phyloP scores from a whole-genome alignment of 1,284 basidiomycete species.

The Pisolithus thermaeus region DNA sequence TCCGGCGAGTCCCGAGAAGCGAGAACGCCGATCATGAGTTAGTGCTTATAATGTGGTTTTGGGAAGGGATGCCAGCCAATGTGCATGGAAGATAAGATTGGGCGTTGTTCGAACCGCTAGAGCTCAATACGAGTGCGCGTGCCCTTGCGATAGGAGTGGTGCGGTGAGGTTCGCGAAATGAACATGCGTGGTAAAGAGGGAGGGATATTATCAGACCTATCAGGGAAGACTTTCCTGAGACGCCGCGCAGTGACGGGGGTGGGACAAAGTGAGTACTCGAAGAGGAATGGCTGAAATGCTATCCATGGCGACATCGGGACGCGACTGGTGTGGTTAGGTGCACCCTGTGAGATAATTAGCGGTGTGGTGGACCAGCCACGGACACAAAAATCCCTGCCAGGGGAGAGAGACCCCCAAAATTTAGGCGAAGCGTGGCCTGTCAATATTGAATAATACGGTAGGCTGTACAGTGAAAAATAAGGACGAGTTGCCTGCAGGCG shows the following conservation, averaged over 20 bases:
- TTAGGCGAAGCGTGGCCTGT: conserved; percentile 21
- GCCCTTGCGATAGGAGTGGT: no score
- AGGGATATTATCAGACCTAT: neutral
- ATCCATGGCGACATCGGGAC: conserved; percentile 2
- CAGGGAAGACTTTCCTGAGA: conserved; percentile 22
- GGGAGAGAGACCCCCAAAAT: conserved; percentile 20
- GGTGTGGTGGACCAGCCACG: neutral
- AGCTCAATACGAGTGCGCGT: no score
- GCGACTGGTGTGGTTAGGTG: neutral
- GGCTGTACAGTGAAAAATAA: conserved; percentile 3
- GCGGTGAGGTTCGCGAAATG: no score
- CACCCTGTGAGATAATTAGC: neutral
- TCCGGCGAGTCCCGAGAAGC: neutral
- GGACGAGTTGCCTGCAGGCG: conserved; percentile 9
- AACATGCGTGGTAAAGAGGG: neutral
- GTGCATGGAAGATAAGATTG: neutral
- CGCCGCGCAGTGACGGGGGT: conserved; percentile 17
- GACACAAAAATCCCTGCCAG: neutral
- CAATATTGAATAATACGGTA: conserved; percentile 5
- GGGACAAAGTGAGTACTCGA: conserved; percentile 2
- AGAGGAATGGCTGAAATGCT: conserved; percentile 3
- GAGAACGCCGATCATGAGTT: neutral
- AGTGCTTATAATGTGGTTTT: neutral
- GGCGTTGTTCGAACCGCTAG: neutral
- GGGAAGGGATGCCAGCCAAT: neutral